These are phyloP conservation scores for Cytospora paraplurivora DNA, from an alignment of 2,329 filamentous ascomycete species.

Conservation along the genomic window DNA sequence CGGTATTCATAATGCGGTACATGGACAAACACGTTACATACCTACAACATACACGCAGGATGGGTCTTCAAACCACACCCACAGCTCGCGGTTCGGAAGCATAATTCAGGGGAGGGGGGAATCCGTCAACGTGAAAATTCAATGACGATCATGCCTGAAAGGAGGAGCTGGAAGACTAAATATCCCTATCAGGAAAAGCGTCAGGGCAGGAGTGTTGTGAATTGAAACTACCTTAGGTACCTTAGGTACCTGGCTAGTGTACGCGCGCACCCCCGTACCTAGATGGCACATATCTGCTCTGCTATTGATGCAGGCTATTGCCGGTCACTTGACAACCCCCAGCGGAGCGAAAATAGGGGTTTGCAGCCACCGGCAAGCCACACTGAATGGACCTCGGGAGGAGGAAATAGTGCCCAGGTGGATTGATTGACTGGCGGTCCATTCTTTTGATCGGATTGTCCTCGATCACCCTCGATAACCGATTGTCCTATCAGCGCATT, in stretches of 20 bases:
- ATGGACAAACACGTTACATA: no score
- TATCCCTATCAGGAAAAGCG: conserved; percentile 19
- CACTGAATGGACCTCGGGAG: not conserved
- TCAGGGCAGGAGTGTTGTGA: conserved; percentile 19
- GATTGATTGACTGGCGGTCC: no score
- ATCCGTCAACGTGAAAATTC: not conserved
- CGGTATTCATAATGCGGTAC: no score
- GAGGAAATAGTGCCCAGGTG: not conserved
- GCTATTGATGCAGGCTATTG: not conserved
- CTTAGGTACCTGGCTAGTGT: no score
- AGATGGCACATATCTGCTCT: not conserved
- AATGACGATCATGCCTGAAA: conserved; percentile 19
- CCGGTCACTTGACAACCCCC: not conserved
- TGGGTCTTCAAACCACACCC: not conserved
- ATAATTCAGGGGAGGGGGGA: not conserved
- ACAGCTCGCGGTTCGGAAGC: conserved; percentile 10
- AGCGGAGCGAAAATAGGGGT: conserved; percentile 19
- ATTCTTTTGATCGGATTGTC: not conserved
- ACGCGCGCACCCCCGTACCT: no score
- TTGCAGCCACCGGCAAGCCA: conserved; percentile 18
- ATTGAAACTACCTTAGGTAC: not conserved
- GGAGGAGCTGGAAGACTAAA: conserved; percentile 3
- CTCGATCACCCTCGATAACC: conserved; percentile 8
- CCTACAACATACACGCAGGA: not conserved
- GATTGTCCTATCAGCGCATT: conserved; percentile 26